Evolutionary conservation across 768 basidiomycete genomes (phyloP).

Genomic region (Leccinellum albellum): DNA sequence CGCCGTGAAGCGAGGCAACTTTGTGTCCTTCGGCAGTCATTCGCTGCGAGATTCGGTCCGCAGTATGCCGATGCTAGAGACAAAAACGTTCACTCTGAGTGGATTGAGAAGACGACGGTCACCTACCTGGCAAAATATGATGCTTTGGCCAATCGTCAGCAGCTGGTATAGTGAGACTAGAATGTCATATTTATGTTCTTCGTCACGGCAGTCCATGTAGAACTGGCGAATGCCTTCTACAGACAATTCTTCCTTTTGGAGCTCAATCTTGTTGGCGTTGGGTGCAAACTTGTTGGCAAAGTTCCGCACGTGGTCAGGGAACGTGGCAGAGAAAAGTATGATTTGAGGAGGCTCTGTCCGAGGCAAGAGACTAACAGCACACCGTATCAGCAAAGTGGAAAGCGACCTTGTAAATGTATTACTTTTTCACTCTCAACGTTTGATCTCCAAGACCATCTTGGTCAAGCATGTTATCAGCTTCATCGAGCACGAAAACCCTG

Average conservation of each 20-base stretch:
- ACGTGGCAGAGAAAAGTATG: conserved; percentile 97
- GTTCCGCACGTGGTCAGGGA: conserved; percentile 88
- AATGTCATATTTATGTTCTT: conserved; percentile 93
- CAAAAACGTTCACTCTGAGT: not conserved
- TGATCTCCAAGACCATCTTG: conserved; percentile 93
- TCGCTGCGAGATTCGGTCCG: conserved; percentile 85
- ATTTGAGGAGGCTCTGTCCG: conserved; percentile 65
- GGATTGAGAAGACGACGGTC: not conserved
- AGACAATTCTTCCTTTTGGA: conserved; percentile 89
- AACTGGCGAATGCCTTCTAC: conserved; percentile 95
- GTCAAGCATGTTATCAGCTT: conserved; percentile 99
- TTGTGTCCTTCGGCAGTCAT: conserved; percentile 95
- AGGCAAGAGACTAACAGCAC: conserved; percentile 50
- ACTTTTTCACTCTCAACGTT: conserved; percentile 93
- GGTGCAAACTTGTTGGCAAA: conserved; percentile 95
- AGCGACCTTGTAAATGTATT: conserved; percentile 19
- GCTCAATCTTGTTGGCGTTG: conserved; percentile 91
- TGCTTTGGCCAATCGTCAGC: conserved; percentile 94
- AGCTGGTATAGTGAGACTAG: conserved; percentile 85
- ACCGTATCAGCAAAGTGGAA: conserved; percentile 12
- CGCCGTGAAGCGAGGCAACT: conserved; percentile 93
- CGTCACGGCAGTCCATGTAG: conserved; percentile 93
- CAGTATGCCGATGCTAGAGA: conserved; percentile 78
- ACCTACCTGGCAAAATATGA: conserved; percentile 93
- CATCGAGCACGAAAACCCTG: conserved; percentile 93